A percentile compares a stretch with the other conserved stretches of the same genome.
phyloP scores from a whole-genome alignment of 495 filamentous ascomycete species.

The Jackrogersella multiformis region DNA sequence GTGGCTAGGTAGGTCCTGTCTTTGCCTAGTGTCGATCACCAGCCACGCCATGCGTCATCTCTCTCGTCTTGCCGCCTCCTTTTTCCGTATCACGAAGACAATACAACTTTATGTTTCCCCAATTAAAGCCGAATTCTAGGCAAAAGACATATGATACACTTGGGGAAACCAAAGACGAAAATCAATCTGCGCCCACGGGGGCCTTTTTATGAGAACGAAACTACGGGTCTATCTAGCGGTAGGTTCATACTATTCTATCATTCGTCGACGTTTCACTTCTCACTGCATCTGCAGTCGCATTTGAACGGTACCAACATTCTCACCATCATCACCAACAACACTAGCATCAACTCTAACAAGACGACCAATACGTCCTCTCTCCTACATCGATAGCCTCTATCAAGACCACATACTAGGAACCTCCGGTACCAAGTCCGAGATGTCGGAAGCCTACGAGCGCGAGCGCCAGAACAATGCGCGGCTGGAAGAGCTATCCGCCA shows the following conservation, averaged over 20 bases:
- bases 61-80: constrained; percentile 29
- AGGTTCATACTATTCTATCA: neutral
- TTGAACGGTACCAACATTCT: neutral
- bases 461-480: constrained; percentile 96
- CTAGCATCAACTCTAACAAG: neutral
- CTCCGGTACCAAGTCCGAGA: constrained; percentile 48
- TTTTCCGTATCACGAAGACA: constrained; percentile 27
- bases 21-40: neutral
- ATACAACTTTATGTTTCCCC: neutral
- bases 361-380: neutral
- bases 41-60: constrained; percentile 40
- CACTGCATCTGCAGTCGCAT: neutral
- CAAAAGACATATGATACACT: constrained; percentile 26
- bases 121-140: constrained; percentile 24
- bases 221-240: neutral
- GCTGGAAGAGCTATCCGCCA: constrained; percentile 86
- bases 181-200: constrained; percentile 16
- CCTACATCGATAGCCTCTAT: neutral
- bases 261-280: neutral
- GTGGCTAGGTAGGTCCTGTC: neutral
- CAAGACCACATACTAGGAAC: neutral
- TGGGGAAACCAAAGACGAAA: constrained; percentile 31
- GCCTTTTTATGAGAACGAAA: neutral
- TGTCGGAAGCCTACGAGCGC: constrained; percentile 96
- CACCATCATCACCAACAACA: too few relatives aligned